Percentiles rank a stretch among this genome's conserved stretches.
phyloP scores from a whole-genome alignment of 192 early-diverging fungal genomes.

The Podila clonocystis region DNA sequence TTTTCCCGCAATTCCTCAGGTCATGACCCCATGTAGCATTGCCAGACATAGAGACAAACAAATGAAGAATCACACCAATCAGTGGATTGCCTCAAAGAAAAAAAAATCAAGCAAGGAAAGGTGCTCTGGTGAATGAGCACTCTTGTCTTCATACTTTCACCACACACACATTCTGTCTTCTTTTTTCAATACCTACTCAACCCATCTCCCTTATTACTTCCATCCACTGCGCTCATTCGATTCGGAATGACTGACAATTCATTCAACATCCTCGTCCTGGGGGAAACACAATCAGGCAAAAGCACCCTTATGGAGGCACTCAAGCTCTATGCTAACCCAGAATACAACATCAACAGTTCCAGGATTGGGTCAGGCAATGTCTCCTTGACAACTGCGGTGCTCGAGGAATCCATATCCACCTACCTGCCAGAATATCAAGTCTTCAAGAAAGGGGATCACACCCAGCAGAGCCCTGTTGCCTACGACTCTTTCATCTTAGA shows the following conservation, averaged over 20 bases:
- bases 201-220: neutral
- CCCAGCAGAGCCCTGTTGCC: constrained; percentile 1
- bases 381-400: constrained; percentile 4
- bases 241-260: neutral
- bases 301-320: constrained; percentile 16
- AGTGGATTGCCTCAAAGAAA: too few relatives aligned
- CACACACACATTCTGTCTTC: neutral
- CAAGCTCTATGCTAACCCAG: constrained; percentile 5
- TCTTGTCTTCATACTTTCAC: too few relatives aligned
- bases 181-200: neutral
- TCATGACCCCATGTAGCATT: too few relatives aligned
- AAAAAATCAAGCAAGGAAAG: too few relatives aligned
- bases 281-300: constrained; percentile 24
- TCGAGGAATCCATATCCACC: neutral
- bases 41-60: too few relatives aligned
- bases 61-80: too few relatives aligned
- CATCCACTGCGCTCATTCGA: neutral
- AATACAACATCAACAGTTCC: neutral
- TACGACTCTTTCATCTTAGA: neutral
- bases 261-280: constrained; percentile 11
- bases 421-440: constrained; percentile 7
- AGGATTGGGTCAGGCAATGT: constrained; percentile 6
- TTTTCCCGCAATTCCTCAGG: too few relatives aligned
- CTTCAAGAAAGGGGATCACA: neutral
- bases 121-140: too few relatives aligned